phyloP scores from a whole-genome alignment of 2,329 filamentous ascomycete genomes.

The Ambrosiella beaveri region DNA sequence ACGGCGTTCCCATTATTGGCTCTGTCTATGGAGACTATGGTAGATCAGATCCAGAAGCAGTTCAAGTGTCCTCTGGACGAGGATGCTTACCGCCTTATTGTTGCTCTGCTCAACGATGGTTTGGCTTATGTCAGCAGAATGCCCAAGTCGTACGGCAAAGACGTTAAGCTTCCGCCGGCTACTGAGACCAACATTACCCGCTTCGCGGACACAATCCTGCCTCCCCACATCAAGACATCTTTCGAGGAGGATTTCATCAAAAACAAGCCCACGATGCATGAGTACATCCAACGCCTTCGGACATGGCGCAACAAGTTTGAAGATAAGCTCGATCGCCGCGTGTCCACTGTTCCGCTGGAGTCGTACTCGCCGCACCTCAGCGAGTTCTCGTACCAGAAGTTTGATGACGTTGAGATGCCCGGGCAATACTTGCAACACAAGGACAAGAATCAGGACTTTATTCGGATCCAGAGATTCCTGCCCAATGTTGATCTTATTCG shows the following conservation, averaged over 20 bases:
- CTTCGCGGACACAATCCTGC: constrained; percentile 91
- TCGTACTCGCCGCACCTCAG: constrained; percentile 77
- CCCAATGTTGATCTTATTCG: constrained; percentile 88
- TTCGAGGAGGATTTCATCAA: constrained; percentile 96
- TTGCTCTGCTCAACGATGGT: constrained; percentile 92
- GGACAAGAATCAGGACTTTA: constrained; percentile 98
- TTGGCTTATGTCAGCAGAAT: constrained; percentile 81
- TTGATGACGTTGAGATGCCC: constrained; percentile 94
- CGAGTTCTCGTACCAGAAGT: constrained; percentile 94
- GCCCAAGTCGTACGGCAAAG: constrained; percentile 71
- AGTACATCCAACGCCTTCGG: constrained; percentile 93
- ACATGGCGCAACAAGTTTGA: constrained; percentile 97
- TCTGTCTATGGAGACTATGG: constrained; percentile 98
- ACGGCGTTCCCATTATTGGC: constrained; percentile 92
- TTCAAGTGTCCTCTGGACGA: constrained; percentile 98
- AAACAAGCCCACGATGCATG: constrained; percentile 91
- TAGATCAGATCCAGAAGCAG: constrained; percentile 95
- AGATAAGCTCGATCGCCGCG: constrained; percentile 80
- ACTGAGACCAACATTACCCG: constrained; percentile 94
- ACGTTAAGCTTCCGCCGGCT: constrained; percentile 73
- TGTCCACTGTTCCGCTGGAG: constrained; percentile 59
- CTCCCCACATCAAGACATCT: constrained; percentile 82
- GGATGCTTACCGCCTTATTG: constrained; percentile 90
- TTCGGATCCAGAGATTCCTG: constrained; percentile 91
- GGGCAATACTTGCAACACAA: constrained; percentile 94